These are phyloP conservation scores for Fusarium mangiferae DNA, from an alignment of 2,329 filamentous ascomycete species.

Conservation along the genomic window DNA sequence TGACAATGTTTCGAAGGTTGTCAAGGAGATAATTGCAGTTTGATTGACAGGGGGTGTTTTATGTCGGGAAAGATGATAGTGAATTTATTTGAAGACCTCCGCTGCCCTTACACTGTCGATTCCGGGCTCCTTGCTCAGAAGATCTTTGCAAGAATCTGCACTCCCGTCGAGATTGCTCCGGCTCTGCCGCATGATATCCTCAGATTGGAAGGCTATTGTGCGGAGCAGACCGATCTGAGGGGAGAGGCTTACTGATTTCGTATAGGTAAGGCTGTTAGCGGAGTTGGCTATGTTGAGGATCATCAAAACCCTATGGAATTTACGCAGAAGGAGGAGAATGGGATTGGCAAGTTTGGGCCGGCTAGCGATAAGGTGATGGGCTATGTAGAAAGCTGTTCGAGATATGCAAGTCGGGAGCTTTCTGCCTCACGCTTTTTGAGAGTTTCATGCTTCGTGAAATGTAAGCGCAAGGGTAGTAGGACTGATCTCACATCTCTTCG, in stretches of 20 bases:
- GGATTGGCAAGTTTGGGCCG: background rate
- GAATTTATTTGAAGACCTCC: accelerated
- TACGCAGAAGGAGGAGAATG: background rate
- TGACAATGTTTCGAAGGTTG: background rate
- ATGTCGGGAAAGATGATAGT: accelerated
- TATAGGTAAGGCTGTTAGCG: background rate
- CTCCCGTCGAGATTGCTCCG: background rate
- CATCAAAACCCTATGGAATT: background rate
- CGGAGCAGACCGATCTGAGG: background rate
- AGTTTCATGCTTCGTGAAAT: background rate
- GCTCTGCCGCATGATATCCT: background rate
- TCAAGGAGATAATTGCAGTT: conserved; percentile 5
- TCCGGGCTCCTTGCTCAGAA: background rate
- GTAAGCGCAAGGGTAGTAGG: background rate
- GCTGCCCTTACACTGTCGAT: background rate
- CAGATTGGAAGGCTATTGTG: background rate
- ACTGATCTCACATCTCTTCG: no score
- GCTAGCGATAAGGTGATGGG: background rate
- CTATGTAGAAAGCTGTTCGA: background rate
- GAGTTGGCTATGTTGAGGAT: background rate
- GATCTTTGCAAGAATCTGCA: background rate
- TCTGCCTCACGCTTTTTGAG: background rate
- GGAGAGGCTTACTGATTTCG: background rate
- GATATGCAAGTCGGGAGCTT: accelerated
- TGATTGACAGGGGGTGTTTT: background rate